These are phyloP conservation scores for Pholiota conissans DNA, from an alignment of 768 basidiomycete species.

Conservation along the genomic window DNA sequence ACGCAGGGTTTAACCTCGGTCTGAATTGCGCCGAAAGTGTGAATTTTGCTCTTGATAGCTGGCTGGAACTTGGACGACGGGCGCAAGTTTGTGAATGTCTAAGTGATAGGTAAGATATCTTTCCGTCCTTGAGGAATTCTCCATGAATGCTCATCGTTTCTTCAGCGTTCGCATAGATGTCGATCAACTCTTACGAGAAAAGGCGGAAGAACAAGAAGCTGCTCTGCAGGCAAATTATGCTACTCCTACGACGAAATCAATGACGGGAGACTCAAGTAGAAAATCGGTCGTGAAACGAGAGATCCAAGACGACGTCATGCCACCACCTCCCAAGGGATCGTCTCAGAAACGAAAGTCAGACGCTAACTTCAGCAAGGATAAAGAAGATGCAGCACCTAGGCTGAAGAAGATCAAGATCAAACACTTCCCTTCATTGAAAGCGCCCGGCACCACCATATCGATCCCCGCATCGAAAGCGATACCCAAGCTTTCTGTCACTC, in stretches of 20 bases:
- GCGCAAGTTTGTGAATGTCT: slow-evolving; percentile 79
- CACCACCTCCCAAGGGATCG: slow-evolving; percentile 30
- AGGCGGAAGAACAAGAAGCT: slow-evolving; percentile 36
- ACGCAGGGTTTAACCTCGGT: slow-evolving; percentile 95
- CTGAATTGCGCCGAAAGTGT: slow-evolving; percentile 97
- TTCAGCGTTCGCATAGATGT: slow-evolving; percentile 91
- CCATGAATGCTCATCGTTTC: not conserved
- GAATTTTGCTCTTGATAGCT: slow-evolving; percentile 94
- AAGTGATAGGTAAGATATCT: slow-evolving; percentile 58
- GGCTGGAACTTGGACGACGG: slow-evolving; percentile 84
- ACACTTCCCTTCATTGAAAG: slow-evolving; percentile 28
- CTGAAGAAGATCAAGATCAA: slow-evolving; percentile 51
- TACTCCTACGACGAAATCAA: slow-evolving; percentile 20
- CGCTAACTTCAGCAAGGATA: slow-evolving; percentile 6
- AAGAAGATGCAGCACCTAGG: slow-evolving; percentile 33
- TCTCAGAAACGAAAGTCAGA: slow-evolving; percentile 42
- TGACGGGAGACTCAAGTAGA: slow-evolving; percentile 20
- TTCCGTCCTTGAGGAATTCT: not conserved
- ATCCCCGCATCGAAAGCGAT: slow-evolving; percentile 15
- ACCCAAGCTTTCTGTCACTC: slow-evolving; percentile 54
- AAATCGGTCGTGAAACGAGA: slow-evolving; percentile 26
- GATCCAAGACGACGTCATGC: slow-evolving; percentile 9
- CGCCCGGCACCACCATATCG: slow-evolving; percentile 14
- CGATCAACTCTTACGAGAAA: slow-evolving; percentile 73
- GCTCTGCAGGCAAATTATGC: slow-evolving; percentile 1